A percentile compares a stretch with the other conserved stretches of the same genome.
Evolutionary conservation across 164 flowering plant species (phyloP).

Genomic region (Umbellularia californica): DNA sequence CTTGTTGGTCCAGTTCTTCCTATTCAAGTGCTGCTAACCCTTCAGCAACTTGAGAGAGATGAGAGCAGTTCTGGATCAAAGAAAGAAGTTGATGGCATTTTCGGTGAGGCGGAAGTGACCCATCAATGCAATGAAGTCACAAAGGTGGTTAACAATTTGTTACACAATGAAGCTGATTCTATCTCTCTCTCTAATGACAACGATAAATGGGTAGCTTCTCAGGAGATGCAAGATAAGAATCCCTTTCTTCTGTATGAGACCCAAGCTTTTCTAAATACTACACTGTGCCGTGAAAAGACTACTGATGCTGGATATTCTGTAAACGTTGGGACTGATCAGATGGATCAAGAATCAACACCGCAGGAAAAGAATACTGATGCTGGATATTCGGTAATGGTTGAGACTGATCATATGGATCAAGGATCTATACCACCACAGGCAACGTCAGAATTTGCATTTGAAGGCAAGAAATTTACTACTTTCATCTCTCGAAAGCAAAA

Average conservation of each 20-base stretch:
- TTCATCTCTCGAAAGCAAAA: conserved; percentile 29
- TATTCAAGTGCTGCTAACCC: conserved; percentile 41
- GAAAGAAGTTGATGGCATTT: conserved; percentile 19
- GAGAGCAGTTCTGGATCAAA: conserved; percentile 17
- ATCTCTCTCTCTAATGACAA: conserved; percentile 58
- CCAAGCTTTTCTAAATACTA: conserved; percentile 4
- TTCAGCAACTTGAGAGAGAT: conserved; percentile 25
- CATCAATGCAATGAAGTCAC: conserved; percentile 36
- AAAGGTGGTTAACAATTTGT: conserved; percentile 34
- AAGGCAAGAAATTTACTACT: conserved; percentile 23
- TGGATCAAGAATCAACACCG: no score
- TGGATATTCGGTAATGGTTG: background rate
- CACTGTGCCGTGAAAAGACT: background rate
- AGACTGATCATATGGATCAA: conserved; percentile 4
- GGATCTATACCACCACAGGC: background rate
- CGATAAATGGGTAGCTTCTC: conserved; percentile 27
- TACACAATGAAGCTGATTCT: conserved; percentile 16
- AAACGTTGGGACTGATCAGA: conserved; percentile 2
- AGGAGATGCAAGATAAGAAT: conserved; percentile 14
- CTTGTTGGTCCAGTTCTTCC: conserved; percentile 78
- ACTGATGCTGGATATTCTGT: background rate
- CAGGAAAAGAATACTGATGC: background rate
- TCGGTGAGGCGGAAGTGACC: conserved; percentile 27
- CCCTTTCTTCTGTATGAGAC: conserved; percentile 5
- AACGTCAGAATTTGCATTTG: background rate